Conservation (phyloP, 768 basidiomycete genomes). For the Cyclocybe aegerita region DNA sequence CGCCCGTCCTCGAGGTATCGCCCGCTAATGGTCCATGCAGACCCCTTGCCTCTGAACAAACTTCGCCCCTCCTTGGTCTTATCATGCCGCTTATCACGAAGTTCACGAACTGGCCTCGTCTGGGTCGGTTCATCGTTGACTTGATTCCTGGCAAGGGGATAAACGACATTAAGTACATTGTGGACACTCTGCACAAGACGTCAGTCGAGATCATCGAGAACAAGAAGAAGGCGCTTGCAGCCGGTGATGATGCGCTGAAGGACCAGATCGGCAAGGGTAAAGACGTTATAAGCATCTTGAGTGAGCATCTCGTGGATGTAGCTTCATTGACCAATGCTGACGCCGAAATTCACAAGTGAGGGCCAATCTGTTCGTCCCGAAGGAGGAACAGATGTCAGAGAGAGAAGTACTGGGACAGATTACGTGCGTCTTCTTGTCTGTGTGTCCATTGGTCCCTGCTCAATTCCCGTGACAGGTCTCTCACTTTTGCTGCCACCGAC, state of each 20-base stretch:
- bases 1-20: not conserved
- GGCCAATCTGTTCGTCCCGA: constrained; percentile 29
- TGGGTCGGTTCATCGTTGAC: constrained; percentile 35
- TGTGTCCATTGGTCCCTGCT: not conserved
- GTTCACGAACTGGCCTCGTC: constrained; percentile 22
- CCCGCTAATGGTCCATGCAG: constrained; percentile 2
- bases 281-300: constrained; percentile 46
- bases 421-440: constrained; percentile 8
- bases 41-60: constrained; percentile 8
- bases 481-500: constrained; percentile 41
- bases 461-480: constrained; percentile 13
- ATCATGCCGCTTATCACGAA: constrained; percentile 16
- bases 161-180: constrained; percentile 27
- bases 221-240: constrained; percentile 34
- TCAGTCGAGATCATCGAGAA: constrained; percentile 34
- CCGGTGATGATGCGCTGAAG: constrained; percentile 32
- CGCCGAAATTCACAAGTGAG: constrained; percentile 23
- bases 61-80: constrained; percentile 11
- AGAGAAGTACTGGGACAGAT: constrained; percentile 34
- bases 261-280: constrained; percentile 37
- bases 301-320: constrained; percentile 28
- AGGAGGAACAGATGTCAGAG: constrained; percentile 31
- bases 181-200: constrained; percentile 32
- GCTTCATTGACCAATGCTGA: not conserved
- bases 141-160: constrained; percentile 29